Conservation (phyloP, 2,329 filamentous ascomycete species). For the Botrytis cinerea region DNA sequence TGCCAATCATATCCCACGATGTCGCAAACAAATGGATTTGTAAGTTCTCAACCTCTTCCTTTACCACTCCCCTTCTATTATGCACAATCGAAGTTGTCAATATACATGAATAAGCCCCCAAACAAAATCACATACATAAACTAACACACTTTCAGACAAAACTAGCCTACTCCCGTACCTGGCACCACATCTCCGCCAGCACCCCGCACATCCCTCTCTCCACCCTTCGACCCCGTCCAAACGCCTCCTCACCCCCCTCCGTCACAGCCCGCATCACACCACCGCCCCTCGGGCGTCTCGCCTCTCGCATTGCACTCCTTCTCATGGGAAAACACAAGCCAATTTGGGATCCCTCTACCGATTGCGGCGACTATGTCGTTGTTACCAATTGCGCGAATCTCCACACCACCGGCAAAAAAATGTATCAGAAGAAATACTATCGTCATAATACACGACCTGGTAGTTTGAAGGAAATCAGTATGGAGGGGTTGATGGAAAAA, state of each 20-base stretch:
- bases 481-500: slow-evolving; percentile 94
- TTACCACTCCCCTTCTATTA: background rate
- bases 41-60: slow-evolving; percentile 46
- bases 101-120: background rate
- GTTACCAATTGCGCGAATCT: slow-evolving; percentile 86
- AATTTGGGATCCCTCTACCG: slow-evolving; percentile 93
- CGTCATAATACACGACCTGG: slow-evolving; percentile 90
- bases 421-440: slow-evolving; percentile 93
- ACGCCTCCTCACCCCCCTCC: slow-evolving; percentile 42
- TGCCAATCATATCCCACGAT: slow-evolving; percentile 49
- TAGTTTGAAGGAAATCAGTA: slow-evolving; percentile 81
- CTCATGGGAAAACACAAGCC: slow-evolving; percentile 99
- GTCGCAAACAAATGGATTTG: slow-evolving; percentile 78
- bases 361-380: slow-evolving; percentile 99
- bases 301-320: slow-evolving; percentile 79
- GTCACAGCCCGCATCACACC: slow-evolving; percentile 53
- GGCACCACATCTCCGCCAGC: slow-evolving; percentile 82
- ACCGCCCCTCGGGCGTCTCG: slow-evolving; percentile 86
- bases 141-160: slow-evolving; percentile 64
- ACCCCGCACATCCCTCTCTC: slow-evolving; percentile 61
- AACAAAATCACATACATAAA: background rate
- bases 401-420: slow-evolving; percentile 88
- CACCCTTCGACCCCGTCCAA: slow-evolving; percentile 48
- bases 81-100: slow-evolving; percentile 25
- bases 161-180: slow-evolving; percentile 92